Evolutionary conservation across 345 rosid genomes (phyloP).

Genomic region (Carallia pectinifolia): DNA sequence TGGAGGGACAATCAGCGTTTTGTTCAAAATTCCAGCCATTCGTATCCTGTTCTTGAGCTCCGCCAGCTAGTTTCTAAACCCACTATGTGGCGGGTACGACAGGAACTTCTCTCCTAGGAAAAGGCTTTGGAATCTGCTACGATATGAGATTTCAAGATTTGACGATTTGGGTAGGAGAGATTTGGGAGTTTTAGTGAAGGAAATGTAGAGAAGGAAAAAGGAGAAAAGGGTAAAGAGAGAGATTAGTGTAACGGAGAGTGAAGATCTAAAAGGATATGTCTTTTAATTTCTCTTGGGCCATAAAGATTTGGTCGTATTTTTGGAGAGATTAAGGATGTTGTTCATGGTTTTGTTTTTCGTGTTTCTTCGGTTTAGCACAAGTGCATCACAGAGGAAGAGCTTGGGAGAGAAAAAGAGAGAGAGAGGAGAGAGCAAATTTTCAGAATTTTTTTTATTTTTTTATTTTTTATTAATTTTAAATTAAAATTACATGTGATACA

Average conservation of each 20-base stretch:
- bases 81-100: constrained; percentile 87
- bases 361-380: background rate
- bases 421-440: too few species aligned
- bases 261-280: too few species aligned
- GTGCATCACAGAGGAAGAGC: background rate
- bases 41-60: constrained; percentile 78
- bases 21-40: constrained; percentile 70
- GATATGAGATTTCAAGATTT: constrained; percentile 38
- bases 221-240: too few species aligned
- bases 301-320: too few species aligned
- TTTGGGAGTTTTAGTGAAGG: too few species aligned
- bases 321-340: constrained; percentile 27
- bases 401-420: too few species aligned
- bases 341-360: constrained; percentile 26
- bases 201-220: too few species aligned
- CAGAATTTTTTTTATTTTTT: too few species aligned
- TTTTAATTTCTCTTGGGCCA: too few species aligned
- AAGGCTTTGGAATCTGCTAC: constrained; percentile 24
- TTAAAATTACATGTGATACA: too few species aligned
- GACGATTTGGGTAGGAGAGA: constrained; percentile 8
- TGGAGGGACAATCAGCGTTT: constrained; percentile 83
- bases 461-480: too few species aligned
- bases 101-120: constrained; percentile 47
- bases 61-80: constrained; percentile 90
- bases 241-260: too few species aligned